A percentile compares a stretch with the other conserved stretches of the same genome.
phyloP scores from a whole-genome alignment of 768 basidiomycete species.

The Lactarius evosmus region DNA sequence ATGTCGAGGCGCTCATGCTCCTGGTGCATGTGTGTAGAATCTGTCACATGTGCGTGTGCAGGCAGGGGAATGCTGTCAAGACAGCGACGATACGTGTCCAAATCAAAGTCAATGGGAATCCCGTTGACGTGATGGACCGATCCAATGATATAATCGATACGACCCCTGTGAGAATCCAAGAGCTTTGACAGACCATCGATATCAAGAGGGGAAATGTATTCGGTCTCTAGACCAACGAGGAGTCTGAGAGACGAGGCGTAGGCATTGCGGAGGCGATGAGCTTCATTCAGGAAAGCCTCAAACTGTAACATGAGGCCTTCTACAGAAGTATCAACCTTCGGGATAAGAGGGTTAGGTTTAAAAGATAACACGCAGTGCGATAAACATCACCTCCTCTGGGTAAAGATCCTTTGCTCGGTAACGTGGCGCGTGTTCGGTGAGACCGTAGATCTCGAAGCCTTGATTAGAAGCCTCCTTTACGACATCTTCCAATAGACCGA shows the following conservation, averaged over 20 bases:
- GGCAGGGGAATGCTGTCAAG: constrained; percentile 43
- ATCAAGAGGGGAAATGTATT: constrained; percentile 72
- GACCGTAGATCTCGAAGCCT: constrained; percentile 77
- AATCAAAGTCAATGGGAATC: constrained; percentile 91
- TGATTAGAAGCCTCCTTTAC: constrained; percentile 75
- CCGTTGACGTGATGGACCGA: constrained; percentile 88
- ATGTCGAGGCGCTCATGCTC: constrained; percentile 37
- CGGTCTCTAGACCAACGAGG: constrained; percentile 90
- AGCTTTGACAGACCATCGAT: constrained; percentile 54
- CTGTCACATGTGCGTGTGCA: constrained; percentile 29
- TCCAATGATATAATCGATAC: constrained; percentile 87
- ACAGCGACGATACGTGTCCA: constrained; percentile 60
- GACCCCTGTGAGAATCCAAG: constrained; percentile 44
- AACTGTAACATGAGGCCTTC: constrained; percentile 61
- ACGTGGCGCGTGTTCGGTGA: constrained; percentile 92
- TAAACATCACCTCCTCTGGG: constrained; percentile 81
- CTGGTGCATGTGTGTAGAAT: constrained; percentile 30
- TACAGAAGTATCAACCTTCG: constrained; percentile 54
- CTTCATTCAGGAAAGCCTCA: constrained; percentile 69
- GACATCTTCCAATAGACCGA: constrained; percentile 75
- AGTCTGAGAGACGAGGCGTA: constrained; percentile 70
- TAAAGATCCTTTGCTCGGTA: constrained; percentile 81
- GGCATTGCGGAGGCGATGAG: constrained; percentile 62
- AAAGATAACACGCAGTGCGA: constrained; percentile 4
- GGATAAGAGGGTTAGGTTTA: constrained; percentile 21